phyloP scores from a whole-genome alignment of 2,329 filamentous ascomycete species.

The Knoxdaviesia capensis region DNA sequence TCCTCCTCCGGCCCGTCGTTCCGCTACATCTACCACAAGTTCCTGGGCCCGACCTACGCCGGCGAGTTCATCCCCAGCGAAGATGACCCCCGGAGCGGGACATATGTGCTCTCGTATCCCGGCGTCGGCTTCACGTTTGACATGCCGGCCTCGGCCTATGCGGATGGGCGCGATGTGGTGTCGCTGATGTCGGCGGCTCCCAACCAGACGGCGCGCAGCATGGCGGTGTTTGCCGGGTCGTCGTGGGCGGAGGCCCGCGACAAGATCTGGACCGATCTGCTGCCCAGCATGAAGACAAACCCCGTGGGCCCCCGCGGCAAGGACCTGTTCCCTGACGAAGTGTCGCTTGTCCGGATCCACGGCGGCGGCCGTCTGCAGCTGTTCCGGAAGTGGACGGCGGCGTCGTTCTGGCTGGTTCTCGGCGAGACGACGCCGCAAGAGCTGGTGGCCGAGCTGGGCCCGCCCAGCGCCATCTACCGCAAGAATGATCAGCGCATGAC shows the following conservation, averaged over 20 bases:
- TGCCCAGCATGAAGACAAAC: conserved; percentile 55
- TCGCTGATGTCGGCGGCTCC: conserved; percentile 63
- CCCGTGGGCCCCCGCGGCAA: conserved; percentile 48
- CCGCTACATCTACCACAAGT: conserved; percentile 72
- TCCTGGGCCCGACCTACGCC: conserved; percentile 86
- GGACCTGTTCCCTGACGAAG: conserved; percentile 71
- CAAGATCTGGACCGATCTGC: conserved; percentile 53
- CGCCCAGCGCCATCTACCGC: conserved; percentile 82
- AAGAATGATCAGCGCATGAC: conserved; percentile 80
- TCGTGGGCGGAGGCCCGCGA: conserved; percentile 76
- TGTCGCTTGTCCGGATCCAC: conserved; percentile 60
- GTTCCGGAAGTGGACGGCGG: conserved; percentile 46
- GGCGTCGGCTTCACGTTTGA: conserved; percentile 88
- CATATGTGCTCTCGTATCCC: conserved; percentile 83
- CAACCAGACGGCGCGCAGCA: conserved; percentile 57
- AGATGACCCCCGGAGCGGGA: conserved; percentile 32
- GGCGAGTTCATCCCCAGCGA: conserved; percentile 60
- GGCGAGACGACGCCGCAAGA: conserved; percentile 86
- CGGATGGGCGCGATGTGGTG: conserved; percentile 61
- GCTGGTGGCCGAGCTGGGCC: conserved; percentile 72
- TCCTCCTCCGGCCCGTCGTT: conserved; percentile 48
- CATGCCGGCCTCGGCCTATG: conserved; percentile 54
- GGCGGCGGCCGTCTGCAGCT: conserved; percentile 65
- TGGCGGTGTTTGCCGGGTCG: conserved; percentile 78
- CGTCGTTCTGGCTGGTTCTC: conserved; percentile 50